Percentiles rank a stretch among this genome's conserved stretches.
phyloP scores from a whole-genome alignment of 2,329 filamentous ascomycete genomes.

The Aspergillus thermomutatus region DNA sequence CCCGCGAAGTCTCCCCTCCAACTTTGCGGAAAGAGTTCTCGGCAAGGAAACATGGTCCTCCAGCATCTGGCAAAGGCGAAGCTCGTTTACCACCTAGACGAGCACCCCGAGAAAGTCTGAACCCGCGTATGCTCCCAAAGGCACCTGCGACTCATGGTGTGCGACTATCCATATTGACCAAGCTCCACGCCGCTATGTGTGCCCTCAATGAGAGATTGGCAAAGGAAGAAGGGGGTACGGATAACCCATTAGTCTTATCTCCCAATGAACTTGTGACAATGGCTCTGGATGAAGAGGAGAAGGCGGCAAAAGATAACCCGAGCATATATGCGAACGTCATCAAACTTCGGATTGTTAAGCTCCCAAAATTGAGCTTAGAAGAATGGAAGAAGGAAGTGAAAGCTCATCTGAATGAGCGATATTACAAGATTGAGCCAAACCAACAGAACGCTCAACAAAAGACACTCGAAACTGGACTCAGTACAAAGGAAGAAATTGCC shows the following conservation, averaged over 20 bases:
- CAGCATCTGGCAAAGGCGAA: constrained; percentile 1
- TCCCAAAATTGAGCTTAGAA: constrained; percentile 69
- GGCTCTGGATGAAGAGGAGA: constrained; percentile 68
- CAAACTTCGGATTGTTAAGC: constrained; percentile 72
- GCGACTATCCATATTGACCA: constrained; percentile 42
- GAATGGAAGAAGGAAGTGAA: constrained; percentile 68
- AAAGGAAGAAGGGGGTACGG: constrained; percentile 29
- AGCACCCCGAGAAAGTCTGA: constrained; percentile 40
- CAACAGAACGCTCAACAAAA: constrained; percentile 43
- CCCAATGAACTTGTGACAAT: constrained; percentile 44
- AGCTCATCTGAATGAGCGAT: constrained; percentile 37
- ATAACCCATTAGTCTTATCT: constrained; percentile 36
- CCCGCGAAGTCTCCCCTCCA: constrained; percentile 29
- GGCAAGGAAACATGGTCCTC: constrained; percentile 1
- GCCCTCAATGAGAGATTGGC: constrained; percentile 37
- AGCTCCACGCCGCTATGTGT: constrained; percentile 43
- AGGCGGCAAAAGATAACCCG: constrained; percentile 62
- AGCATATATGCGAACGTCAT: constrained; percentile 79
- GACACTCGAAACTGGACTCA: constrained; percentile 67
- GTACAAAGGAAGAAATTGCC: constrained; percentile 62
- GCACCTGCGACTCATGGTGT: constrained; percentile 42
- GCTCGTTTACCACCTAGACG: constrained; percentile 25
- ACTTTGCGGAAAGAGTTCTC: constrained; percentile 12
- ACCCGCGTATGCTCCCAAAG: constrained; percentile 44
- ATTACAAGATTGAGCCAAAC: constrained; percentile 30